phyloP scores from a whole-genome alignment of 345 rosid species.

The Populus nigra region DNA sequence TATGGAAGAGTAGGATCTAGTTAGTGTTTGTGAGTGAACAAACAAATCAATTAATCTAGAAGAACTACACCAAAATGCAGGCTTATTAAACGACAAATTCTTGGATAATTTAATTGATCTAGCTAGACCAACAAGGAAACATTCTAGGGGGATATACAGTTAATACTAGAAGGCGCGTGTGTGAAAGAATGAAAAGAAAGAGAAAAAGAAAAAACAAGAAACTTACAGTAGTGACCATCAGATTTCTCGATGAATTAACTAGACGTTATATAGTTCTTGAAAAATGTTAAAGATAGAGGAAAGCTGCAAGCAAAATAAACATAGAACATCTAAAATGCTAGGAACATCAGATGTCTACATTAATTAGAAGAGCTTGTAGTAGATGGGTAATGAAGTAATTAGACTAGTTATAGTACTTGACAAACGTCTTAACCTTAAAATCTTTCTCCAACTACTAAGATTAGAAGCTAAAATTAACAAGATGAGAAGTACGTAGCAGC shows the following conservation, averaged over 20 bases:
- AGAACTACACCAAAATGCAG: too few relatives aligned
- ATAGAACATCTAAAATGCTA: neutral
- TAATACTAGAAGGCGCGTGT: too few relatives aligned
- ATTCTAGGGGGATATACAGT: too few relatives aligned
- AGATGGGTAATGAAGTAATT: constrained; percentile 5
- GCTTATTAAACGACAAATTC: too few relatives aligned
- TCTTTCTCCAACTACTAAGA: constrained; percentile 4
- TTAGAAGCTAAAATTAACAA: neutral
- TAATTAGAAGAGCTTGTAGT: constrained; percentile 2
- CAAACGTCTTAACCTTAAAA: neutral
- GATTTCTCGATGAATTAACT: neutral
- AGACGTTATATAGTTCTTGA: neutral
- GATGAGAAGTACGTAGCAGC: neutral
- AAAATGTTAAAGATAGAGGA: neutral
- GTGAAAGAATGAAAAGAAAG: neutral
- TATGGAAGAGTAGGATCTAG: too few relatives aligned
- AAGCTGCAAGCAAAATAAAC: neutral
- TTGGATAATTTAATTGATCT: too few relatives aligned
- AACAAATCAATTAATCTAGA: too few relatives aligned
- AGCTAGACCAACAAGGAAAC: too few relatives aligned
- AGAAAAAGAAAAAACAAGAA: neutral
- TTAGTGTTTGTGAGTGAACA: too few relatives aligned
- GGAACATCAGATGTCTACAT: constrained; percentile 1
- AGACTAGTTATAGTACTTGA: constrained; percentile 6
- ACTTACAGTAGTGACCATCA: neutral